A percentile compares a stretch with the other conserved stretches of the same genome.
Evolutionary conservation across 2,329 filamentous ascomycete species (phyloP).

Genomic region (Fulvia fulva): DNA sequence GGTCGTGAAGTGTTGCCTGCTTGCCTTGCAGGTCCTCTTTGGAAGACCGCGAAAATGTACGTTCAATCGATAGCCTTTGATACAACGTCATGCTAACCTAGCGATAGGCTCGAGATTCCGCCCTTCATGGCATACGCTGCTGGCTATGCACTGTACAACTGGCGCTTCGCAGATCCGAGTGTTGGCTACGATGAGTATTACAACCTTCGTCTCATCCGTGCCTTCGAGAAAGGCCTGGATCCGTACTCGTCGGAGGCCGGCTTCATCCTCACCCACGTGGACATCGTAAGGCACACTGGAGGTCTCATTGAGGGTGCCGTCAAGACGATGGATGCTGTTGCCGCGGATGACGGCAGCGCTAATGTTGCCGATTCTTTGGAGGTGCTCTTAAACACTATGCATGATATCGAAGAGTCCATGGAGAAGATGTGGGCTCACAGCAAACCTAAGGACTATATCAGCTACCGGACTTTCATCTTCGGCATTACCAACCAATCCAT

Average conservation of each 20-base stretch:
- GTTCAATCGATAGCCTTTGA: conserved; percentile 36
- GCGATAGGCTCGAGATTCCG: conserved; percentile 64
- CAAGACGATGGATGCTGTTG: conserved; percentile 56
- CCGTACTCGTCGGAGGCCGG: conserved; percentile 85
- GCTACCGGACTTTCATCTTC: conserved; percentile 94
- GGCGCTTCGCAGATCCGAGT: conserved; percentile 54
- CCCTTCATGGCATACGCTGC: conserved; percentile 85
- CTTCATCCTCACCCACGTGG: conserved; percentile 92
- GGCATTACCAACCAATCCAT: conserved; percentile 90
- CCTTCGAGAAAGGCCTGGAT: conserved; percentile 86
- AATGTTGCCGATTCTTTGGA: conserved; percentile 25
- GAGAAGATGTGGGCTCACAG: conserved; percentile 81
- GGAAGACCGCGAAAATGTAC: conserved; percentile 79
- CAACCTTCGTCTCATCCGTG: conserved; percentile 77
- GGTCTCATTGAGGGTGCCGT: conserved; percentile 70
- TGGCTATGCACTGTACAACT: conserved; percentile 62
- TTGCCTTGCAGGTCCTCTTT: conserved; percentile 75
- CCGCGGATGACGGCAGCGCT: conserved; percentile 18
- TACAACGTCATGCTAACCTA: conserved; percentile 3
- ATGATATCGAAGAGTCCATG: conserved; percentile 32
- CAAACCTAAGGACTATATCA: conserved; percentile 76
- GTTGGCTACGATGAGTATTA: conserved; percentile 51
- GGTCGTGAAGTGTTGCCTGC: conserved; percentile 69
- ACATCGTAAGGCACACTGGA: conserved; percentile 87
- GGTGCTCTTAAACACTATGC: conserved; percentile 32